Evolutionary conservation across 2,329 filamentous ascomycete species (phyloP).

Genomic region (Xylaria sp.): DNA sequence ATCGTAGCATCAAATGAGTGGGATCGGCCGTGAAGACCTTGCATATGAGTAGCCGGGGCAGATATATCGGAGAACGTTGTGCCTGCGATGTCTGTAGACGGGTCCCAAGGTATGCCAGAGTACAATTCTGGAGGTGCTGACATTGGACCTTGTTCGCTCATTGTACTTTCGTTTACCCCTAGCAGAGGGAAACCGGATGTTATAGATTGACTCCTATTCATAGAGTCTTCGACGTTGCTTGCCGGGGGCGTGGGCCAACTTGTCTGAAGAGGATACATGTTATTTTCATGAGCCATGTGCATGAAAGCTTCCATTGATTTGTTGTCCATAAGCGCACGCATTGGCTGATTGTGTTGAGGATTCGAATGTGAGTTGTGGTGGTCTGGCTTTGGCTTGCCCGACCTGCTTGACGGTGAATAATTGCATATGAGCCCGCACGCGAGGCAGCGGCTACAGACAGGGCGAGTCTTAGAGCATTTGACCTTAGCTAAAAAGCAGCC

Average conservation of each 20-base stretch:
- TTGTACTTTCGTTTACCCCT: slow-evolving; percentile 45
- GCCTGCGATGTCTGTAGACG: slow-evolving; percentile 51
- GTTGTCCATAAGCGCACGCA: slow-evolving; percentile 43
- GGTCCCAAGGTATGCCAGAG: slow-evolving; percentile 54
- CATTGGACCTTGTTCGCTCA: slow-evolving; percentile 43
- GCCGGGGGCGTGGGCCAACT: slow-evolving; percentile 55
- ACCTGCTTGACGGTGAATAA: slow-evolving; percentile 64
- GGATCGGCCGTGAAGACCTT: slow-evolving; percentile 49
- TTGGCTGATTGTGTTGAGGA: slow-evolving; percentile 41
- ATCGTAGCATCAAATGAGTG: slow-evolving; percentile 54
- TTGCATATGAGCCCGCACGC: slow-evolving; percentile 61
- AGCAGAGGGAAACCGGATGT: slow-evolving; percentile 50
- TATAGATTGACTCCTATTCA: slow-evolving; percentile 52
- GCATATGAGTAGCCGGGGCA: slow-evolving; percentile 46
- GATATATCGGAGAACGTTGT: slow-evolving; percentile 51
- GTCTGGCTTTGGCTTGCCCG: slow-evolving; percentile 60
- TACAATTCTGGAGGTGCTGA: slow-evolving; percentile 52
- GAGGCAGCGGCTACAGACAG: slow-evolving; percentile 64
- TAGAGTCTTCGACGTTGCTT: slow-evolving; percentile 51
- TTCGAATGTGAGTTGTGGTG: slow-evolving; percentile 36
- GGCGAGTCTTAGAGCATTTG: slow-evolving; percentile 65
- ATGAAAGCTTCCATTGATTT: slow-evolving; percentile 50
- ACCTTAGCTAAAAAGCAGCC: slow-evolving; percentile 67
- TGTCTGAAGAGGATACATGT: slow-evolving; percentile 52
- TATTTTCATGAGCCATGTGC: slow-evolving; percentile 43